These are phyloP conservation scores for Zygosaccharomyces bisporus DNA, from an alignment of 805 yeast species.

Conservation along the genomic window DNA sequence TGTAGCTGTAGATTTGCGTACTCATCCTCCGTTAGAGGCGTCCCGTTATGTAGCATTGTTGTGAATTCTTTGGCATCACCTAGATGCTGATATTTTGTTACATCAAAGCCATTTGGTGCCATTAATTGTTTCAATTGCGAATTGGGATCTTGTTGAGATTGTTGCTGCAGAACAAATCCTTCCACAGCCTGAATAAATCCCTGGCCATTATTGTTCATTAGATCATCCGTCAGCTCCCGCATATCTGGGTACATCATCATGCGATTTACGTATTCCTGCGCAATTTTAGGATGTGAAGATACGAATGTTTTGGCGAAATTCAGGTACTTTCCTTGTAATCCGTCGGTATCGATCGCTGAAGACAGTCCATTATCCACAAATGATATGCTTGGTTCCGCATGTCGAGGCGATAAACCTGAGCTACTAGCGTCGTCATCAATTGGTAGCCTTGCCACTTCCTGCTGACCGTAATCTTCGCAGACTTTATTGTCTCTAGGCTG, in stretches of 20 bases:
- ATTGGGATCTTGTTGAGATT: not conserved
- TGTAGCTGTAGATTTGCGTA: slow-evolving; percentile 32
- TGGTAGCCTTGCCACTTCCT: not conserved
- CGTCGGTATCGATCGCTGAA: slow-evolving; percentile 14
- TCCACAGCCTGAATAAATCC: slow-evolving; percentile 79
- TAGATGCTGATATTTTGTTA: slow-evolving; percentile 13
- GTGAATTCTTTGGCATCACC: slow-evolving; percentile 28
- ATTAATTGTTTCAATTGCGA: not conserved
- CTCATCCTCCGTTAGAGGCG: slow-evolving; percentile 31
- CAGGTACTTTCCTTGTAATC: slow-evolving; percentile 24
- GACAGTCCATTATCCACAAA: not conserved
- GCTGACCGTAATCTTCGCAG: not conserved
- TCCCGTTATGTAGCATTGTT: slow-evolving; percentile 31
- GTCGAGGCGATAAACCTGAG: not conserved
- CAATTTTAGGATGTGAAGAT: slow-evolving; percentile 35
- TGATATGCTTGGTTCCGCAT: not conserved
- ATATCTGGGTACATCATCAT: slow-evolving; percentile 42
- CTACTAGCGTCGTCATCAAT: not conserved
- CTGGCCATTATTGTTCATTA: slow-evolving; percentile 66
- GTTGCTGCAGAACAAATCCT: slow-evolving; percentile 52
- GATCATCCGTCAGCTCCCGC: slow-evolving; percentile 70
- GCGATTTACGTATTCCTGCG: slow-evolving; percentile 33
- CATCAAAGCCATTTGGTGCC: slow-evolving; percentile 7
- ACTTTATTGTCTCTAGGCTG: not conserved
- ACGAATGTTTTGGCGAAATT: slow-evolving; percentile 33